phyloP scores from a whole-genome alignment of 1,284 basidiomycete species.

The Malassezia furfur region DNA sequence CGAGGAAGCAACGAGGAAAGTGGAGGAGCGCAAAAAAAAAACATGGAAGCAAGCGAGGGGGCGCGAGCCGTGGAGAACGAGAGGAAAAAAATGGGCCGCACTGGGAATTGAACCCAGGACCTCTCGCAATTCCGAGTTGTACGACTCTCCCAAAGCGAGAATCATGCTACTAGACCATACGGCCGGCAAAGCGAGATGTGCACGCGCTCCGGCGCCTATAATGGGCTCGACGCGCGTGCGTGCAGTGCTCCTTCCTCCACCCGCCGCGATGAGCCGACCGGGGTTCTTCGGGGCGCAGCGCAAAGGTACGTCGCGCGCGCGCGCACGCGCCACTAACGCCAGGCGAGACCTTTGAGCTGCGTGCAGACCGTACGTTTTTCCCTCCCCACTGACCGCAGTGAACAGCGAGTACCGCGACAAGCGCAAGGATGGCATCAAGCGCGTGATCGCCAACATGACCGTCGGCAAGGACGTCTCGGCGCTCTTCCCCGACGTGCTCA shows the following conservation, averaged over 20 bases:
- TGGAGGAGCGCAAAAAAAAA: conserved; percentile 2
- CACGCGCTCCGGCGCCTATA: neutral
- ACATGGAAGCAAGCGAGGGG: conserved; percentile 6
- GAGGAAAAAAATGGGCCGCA: conserved; percentile 17
- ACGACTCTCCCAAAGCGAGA: conserved; percentile 21
- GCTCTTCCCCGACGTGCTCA: conserved; percentile 84
- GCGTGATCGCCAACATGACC: conserved; percentile 70
- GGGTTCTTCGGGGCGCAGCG: conserved; percentile 48
- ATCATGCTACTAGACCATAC: conserved; percentile 24
- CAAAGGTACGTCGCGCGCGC: conserved; percentile 28
- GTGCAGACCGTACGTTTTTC: conserved; percentile 26
- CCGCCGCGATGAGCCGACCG: conserved; percentile 35
- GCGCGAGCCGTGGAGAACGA: neutral
- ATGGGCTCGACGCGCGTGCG: neutral
- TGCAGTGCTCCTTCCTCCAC: neutral
- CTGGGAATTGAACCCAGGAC: conserved; percentile 24
- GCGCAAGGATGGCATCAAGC: conserved; percentile 95
- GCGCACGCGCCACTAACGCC: neutral
- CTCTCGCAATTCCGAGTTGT: conserved; percentile 17
- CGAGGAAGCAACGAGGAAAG: neutral
- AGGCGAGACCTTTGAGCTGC: conserved; percentile 43
- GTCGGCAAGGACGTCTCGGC: conserved; percentile 94
- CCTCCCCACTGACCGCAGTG: conserved; percentile 58
- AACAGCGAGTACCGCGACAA: conserved; percentile 92
- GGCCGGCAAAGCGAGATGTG: conserved; percentile 6